Percentiles rank a stretch among this genome's conserved stretches.
These are phyloP conservation scores for Coleophoma eucalyptorum DNA, from an alignment of 2,329 filamentous ascomycete species.

Conservation along the genomic window DNA sequence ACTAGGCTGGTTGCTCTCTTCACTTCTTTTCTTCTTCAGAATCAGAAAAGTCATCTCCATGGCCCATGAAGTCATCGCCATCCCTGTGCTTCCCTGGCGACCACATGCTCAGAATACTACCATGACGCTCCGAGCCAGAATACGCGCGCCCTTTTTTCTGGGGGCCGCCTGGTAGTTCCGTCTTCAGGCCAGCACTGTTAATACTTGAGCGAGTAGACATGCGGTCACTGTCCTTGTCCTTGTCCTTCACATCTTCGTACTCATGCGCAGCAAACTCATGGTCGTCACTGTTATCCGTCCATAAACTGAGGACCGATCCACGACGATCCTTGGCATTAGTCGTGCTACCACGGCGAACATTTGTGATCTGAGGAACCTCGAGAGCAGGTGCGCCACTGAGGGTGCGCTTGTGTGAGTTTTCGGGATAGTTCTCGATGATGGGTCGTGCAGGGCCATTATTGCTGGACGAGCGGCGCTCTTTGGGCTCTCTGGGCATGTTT, in stretches of 20 bases:
- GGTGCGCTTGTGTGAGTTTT: background rate
- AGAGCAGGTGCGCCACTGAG: background rate
- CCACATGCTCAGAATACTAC: constrained; percentile 1
- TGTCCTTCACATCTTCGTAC: background rate
- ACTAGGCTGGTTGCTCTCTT: too few species aligned
- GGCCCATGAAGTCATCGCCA: background rate
- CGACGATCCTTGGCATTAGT: background rate
- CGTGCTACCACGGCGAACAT: background rate
- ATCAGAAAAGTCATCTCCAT: background rate
- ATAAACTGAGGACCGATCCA: background rate
- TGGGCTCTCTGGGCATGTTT: background rate
- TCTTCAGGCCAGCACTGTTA: background rate
- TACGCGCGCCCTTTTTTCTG: background rate
- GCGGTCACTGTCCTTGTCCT: background rate
- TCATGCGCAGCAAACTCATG: background rate
- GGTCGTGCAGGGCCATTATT: background rate
- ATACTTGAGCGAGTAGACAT: background rate
- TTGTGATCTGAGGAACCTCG: background rate
- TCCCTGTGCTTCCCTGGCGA: background rate
- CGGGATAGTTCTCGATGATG: background rate
- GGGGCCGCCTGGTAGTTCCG: background rate
- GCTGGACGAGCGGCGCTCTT: background rate
- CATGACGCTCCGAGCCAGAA: background rate
- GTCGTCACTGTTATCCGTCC: background rate
- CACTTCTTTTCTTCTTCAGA: too few species aligned